Evolutionary conservation across 2,329 filamentous ascomycete genomes (phyloP), one percentile per base, ranked within the genome.

Genomic region (Chaetomium sp.): DNA sequence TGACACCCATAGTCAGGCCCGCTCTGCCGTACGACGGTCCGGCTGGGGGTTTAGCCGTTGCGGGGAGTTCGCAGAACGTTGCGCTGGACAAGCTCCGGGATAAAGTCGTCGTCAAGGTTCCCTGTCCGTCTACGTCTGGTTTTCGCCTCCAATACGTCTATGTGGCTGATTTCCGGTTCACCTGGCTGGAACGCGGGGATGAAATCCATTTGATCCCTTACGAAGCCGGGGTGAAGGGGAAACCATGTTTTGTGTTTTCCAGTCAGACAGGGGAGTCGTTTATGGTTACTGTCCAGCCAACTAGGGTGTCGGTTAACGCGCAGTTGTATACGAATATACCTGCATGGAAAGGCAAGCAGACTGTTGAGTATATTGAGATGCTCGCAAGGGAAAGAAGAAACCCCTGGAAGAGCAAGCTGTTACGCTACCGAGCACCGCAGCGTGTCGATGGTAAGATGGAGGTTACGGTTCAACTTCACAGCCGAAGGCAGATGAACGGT

Each of bases 261-360:
- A 12, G n/a, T 5, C 16, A 10, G 12, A 29, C 7, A 3, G 27
- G 21, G 5, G 35, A 49, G n/a, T 50, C 42, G 4, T 59, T 59
- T 19, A 50, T 50, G 57, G 45, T 59, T 1, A 38, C 27, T 4
- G 13, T 59, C 16, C 13, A 29, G 29, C 42, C 47, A 21, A 60
- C 58, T 3, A 54, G 25, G 33, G 58, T 33, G 9, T 54, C 50
- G 50, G 49, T 42, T 4, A 60, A 60, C n/a, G 58, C 50, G 8
- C 38, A 60, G 16, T 19, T 60, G 29, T 60, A 27, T 7, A 60
- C 31, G 29, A 23, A 64, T 38, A 64, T 64, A 31, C 57, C 50
- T 25, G 21, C n/a, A 21, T 60, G 57, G 62, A 16, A 60, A 51
- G 62, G 62, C n/a, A n/a, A 60, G 23, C 19, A 13, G 4, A 60